Evolutionary conservation across 1,284 basidiomycete genomes (phyloP), one percentile per base, ranked within the genome.

Genomic region (Microbotryomycetes sp.): DNA sequence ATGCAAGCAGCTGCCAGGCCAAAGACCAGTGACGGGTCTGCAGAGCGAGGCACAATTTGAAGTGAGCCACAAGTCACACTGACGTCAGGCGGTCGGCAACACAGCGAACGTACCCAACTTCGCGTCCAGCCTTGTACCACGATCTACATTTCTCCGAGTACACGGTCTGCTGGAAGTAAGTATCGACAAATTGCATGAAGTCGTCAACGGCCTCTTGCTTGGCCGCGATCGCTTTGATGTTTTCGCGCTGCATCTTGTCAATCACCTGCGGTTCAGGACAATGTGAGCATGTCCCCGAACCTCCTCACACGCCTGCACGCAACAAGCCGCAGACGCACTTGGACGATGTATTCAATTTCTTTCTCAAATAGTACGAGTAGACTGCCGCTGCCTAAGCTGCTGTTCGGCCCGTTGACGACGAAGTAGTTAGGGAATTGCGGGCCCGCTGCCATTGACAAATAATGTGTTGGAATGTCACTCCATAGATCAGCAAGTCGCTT

Each of bases 121-220:
- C 60, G 19, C 80, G 80, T 4, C 83, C 83, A 50, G 76, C 77
- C 71, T 86, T 86, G 70, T 86, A 86, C 85, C 85, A 86, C 3
- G 83, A 83, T 5, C 80, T 77, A 68, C 84, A 85, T 60, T 81
- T 80, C 58, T 80, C 79, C 36, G 79, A 79, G 70, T 80, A 85
- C 1, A 85, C 82, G 3, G 82, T 84, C 81, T 84, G 57, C 42
- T 36, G 31, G n/a, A 64, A 52, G 56, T 62, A 66, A 22, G 50
- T 56, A 12, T 82, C 81, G 26, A 83, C 62, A 69, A 82, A 84
- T 60, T 78, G 29, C 76, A 71, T 84, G 80, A 72, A 85, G 59
- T 84, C 83, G 31, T 78, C 76, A n/a, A 84, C 80, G 2, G 83
- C 83, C 67, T 81, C 80, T 30, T 72, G 69, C 73, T 83, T 70